phyloP scores from a whole-genome alignment of 192 early-diverging fungal species.

The Coemansia furcata region DNA sequence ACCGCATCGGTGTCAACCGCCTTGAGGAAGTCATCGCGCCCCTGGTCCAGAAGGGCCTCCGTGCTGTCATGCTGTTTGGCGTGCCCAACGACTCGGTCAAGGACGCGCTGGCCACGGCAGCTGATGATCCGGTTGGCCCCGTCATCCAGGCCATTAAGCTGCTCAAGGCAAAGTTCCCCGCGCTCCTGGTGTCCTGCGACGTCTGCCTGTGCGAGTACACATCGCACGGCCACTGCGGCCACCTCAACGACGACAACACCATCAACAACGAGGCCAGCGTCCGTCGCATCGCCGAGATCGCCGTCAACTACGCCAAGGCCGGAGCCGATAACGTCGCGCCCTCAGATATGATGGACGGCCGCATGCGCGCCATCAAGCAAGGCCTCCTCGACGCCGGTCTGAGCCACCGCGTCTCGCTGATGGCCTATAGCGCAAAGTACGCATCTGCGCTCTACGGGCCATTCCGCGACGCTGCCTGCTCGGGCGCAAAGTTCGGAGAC shows the following conservation, averaged over 20 bases:
- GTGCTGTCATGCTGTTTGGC: slow-evolving; percentile 88
- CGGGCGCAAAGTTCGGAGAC: slow-evolving; percentile 88
- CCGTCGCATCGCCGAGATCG: slow-evolving; percentile 77
- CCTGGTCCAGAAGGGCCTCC: slow-evolving; percentile 84
- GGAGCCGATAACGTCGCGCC: slow-evolving; percentile 92
- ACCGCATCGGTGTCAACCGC: slow-evolving; percentile 77
- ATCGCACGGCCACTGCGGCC: slow-evolving; percentile 94
- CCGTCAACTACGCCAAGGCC: slow-evolving; percentile 83
- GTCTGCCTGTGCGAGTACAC: slow-evolving; percentile 98
- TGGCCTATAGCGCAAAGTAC: slow-evolving; percentile 98
- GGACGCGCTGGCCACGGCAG: slow-evolving; percentile 76
- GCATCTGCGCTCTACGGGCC: slow-evolving; percentile 95
- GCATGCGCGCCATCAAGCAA: slow-evolving; percentile 91
- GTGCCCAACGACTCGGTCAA: slow-evolving; percentile 72
- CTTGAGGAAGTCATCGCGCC: slow-evolving; percentile 75
- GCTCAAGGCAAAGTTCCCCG: slow-evolving; percentile 74
- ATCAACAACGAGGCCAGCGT: slow-evolving; percentile 81
- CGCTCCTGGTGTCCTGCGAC: slow-evolving; percentile 86
- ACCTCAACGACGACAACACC: slow-evolving; percentile 70
- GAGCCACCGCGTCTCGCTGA: slow-evolving; percentile 77
- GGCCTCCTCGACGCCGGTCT: slow-evolving; percentile 70
- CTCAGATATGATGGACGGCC: slow-evolving; percentile 98
- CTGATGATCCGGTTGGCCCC: slow-evolving; percentile 79
- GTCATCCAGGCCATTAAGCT: slow-evolving; percentile 81
- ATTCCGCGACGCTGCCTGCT: slow-evolving; percentile 94